phyloP scores from a whole-genome alignment of 208 protist genomes.

The Leishmania major region DNA sequence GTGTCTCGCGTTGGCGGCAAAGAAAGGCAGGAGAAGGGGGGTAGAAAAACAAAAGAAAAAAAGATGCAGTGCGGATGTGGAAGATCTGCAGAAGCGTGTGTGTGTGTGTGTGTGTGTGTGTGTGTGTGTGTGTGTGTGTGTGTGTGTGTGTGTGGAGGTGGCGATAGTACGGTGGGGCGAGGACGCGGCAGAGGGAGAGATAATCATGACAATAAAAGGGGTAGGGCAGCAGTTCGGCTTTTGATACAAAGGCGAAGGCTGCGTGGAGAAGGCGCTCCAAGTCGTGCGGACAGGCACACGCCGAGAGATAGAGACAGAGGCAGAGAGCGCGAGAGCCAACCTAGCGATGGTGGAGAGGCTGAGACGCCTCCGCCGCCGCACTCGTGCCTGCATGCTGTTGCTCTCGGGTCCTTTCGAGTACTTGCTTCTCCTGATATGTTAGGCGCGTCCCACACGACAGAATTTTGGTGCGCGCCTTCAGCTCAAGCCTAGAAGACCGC shows the following conservation, averaged over 20 bases:
- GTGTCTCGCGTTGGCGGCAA: background rate
- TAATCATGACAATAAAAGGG: background rate
- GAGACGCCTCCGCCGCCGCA: background rate
- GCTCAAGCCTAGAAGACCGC: conserved; percentile 25
- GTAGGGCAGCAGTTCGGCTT: background rate
- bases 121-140: background rate
- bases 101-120: background rate
- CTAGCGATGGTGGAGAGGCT: background rate
- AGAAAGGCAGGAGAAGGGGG: background rate
- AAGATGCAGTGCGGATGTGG: background rate
- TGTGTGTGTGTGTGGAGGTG: background rate
- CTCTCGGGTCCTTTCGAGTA: background rate
- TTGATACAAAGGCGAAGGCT: background rate
- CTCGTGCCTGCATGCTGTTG: background rate
- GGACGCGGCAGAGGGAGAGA: background rate
- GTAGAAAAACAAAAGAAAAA: background rate
- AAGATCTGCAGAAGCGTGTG: background rate
- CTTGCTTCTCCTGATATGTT: background rate
- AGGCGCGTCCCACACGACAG: background rate
- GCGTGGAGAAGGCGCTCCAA: background rate
- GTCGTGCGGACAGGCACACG: background rate
- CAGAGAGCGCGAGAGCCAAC: background rate
- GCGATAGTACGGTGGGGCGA: background rate
- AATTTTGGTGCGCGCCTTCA: background rate
- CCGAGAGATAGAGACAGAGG: background rate